These are phyloP conservation scores for Acarospora socialis DNA, from an alignment of 2,329 filamentous ascomycete species.

Conservation along the genomic window DNA sequence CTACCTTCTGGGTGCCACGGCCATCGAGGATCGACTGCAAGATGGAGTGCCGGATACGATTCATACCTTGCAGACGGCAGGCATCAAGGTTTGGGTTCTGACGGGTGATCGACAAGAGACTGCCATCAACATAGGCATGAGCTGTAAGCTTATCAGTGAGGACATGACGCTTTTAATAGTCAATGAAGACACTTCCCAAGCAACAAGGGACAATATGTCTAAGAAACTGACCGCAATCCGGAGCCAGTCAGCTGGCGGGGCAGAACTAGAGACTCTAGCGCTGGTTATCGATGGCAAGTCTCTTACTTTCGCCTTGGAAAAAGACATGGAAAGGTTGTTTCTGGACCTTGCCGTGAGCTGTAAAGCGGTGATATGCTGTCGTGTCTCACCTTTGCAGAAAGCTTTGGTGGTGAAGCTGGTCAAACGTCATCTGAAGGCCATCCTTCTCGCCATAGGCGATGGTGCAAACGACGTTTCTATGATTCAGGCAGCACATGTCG, in stretches of 20 bases:
- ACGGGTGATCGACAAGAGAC: slow-evolving; percentile 97
- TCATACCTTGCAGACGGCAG: slow-evolving; percentile 87
- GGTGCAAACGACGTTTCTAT: slow-evolving; percentile 94
- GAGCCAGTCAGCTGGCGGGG: slow-evolving; percentile 61
- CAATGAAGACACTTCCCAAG: slow-evolving; percentile 71
- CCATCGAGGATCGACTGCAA: slow-evolving; percentile 92
- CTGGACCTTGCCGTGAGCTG: slow-evolving; percentile 87
- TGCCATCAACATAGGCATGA: slow-evolving; percentile 99
- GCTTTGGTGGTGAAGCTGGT: slow-evolving; percentile 96
- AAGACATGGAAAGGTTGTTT: slow-evolving; percentile 85
- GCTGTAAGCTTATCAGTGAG: slow-evolving; percentile 93
- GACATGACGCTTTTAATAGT: slow-evolving; percentile 97
- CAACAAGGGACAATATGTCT: slow-evolving; percentile 73
- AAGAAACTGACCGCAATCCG: slow-evolving; percentile 89
- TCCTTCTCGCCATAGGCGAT: slow-evolving; percentile 87
- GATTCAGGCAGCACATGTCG: slow-evolving; percentile 96
- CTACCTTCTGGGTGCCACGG: slow-evolving; percentile 81
- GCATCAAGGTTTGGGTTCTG: slow-evolving; percentile 97
- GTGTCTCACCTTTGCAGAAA: slow-evolving; percentile 93
- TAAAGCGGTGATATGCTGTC: slow-evolving; percentile 95
- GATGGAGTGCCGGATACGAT: slow-evolving; percentile 98
- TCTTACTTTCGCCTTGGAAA: slow-evolving; percentile 81
- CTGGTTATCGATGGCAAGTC: slow-evolving; percentile 94
- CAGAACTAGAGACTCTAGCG: slow-evolving; percentile 75
- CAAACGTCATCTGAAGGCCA: slow-evolving; percentile 87